Evolutionary conservation across 208 protist genomes (phyloP).

Genomic region (Crithidia brevicula): DNA sequence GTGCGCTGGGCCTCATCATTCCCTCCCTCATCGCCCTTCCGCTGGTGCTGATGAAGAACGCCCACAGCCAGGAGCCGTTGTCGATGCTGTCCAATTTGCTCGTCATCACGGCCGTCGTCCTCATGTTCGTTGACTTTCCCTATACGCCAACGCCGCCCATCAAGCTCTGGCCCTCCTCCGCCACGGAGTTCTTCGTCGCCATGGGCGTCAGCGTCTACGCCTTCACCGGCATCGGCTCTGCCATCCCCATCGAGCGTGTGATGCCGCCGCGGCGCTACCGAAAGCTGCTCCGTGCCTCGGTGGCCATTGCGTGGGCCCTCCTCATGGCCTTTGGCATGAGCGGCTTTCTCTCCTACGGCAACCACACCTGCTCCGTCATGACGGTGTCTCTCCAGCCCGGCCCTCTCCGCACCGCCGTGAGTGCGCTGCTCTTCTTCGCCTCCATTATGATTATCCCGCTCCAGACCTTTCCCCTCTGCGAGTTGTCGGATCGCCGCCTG

Average conservation of each 20-base stretch:
- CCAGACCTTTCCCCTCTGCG: conserved; percentile 57
- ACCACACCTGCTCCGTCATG: conserved; percentile 62
- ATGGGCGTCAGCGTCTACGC: conserved; percentile 62
- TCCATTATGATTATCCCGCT: conserved; percentile 59
- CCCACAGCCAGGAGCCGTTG: conserved; percentile 45
- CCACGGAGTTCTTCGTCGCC: conserved; percentile 51
- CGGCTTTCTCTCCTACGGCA: conserved; percentile 54
- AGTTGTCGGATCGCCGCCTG: conserved; percentile 51
- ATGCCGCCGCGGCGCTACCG: conserved; percentile 46
- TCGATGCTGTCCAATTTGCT: conserved; percentile 49
- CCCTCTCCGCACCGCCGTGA: conserved; percentile 45
- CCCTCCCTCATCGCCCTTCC: conserved; percentile 49
- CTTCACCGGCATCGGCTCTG: conserved; percentile 59
- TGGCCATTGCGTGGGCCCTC: conserved; percentile 30
- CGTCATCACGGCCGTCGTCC: conserved; percentile 42
- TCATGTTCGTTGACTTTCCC: conserved; percentile 57
- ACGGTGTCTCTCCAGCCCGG: conserved; percentile 53
- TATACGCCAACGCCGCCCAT: conserved; percentile 31
- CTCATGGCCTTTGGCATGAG: conserved; percentile 50
- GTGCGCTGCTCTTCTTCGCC: conserved; percentile 56
- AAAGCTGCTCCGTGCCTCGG: conserved; percentile 40
- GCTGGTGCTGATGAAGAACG: conserved; percentile 60
- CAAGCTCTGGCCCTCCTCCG: conserved; percentile 42
- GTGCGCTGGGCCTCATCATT: conserved; percentile 45
- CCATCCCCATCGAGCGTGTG: conserved; percentile 45